phyloP scores from a whole-genome alignment of 352 stramenopile species.

The Globisporangium megalacanthum region DNA sequence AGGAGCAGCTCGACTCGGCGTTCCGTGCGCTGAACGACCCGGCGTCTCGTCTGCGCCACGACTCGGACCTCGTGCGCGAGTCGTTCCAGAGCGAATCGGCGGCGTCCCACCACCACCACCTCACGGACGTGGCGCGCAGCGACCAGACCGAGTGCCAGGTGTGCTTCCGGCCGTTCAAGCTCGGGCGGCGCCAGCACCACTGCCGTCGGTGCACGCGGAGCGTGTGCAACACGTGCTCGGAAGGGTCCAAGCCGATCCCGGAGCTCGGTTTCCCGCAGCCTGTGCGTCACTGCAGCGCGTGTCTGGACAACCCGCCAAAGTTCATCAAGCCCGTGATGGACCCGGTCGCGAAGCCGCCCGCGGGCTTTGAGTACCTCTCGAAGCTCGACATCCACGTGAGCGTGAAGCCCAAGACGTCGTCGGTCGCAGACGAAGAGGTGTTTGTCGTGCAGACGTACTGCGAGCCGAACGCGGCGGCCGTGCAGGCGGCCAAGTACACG shows the following conservation, averaged over 20 bases:
- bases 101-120: constrained; percentile 26
- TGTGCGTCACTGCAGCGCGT: constrained; percentile 77
- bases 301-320: constrained; percentile 71
- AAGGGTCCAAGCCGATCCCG: constrained; percentile 78
- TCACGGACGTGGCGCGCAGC: constrained; percentile 68
- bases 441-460: constrained; percentile 81
- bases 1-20: constrained; percentile 75
- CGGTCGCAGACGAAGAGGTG: constrained; percentile 44
- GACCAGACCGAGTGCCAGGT: constrained; percentile 87
- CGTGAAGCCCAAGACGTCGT: constrained; percentile 33
- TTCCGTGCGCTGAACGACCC: constrained; percentile 74
- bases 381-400: constrained; percentile 77
- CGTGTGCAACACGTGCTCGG: constrained; percentile 81
- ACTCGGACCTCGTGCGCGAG: constrained; percentile 53
- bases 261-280: constrained; percentile 74
- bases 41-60: constrained; percentile 38
- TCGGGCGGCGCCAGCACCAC: constrained; percentile 77
- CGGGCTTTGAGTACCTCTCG: constrained; percentile 80
- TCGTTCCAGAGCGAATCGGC: constrained; percentile 31
- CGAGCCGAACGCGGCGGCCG: constrained; percentile 56
- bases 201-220: constrained; percentile 81
- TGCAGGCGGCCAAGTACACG: constrained; percentile 43
- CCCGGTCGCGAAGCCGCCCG: constrained; percentile 63
- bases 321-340: constrained; percentile 80
- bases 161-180: constrained; percentile 85